phyloP scores from a whole-genome alignment of 371 early-diverging fungal genomes.

The Nematocida sp. region DNA sequence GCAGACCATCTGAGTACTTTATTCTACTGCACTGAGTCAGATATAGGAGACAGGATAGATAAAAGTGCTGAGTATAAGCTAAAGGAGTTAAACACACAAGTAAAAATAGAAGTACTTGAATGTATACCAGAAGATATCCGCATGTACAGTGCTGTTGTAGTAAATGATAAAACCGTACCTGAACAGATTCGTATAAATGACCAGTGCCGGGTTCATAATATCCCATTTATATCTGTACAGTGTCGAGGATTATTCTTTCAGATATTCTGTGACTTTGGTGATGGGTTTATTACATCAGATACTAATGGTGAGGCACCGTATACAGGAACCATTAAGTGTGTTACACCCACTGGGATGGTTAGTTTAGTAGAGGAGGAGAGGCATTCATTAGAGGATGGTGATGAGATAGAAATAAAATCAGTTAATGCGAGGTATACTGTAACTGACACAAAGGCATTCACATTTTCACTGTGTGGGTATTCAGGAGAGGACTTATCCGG shows the following conservation, averaged over 20 bases:
- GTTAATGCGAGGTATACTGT: constrained; percentile 53
- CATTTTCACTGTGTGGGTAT: constrained; percentile 55
- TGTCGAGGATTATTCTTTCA: constrained; percentile 88
- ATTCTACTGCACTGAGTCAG: constrained; percentile 81
- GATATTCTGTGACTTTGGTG: constrained; percentile 92
- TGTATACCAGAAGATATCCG: constrained; percentile 72
- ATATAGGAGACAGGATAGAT: constrained; percentile 85
- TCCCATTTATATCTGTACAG: constrained; percentile 86
- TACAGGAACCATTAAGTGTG: constrained; percentile 84
- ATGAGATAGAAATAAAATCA: constrained; percentile 63
- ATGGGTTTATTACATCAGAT: constrained; percentile 80
- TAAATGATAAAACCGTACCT: constrained; percentile 76
- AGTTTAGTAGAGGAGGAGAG: constrained; percentile 66
- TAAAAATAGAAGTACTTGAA: constrained; percentile 68
- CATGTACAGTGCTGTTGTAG: constrained; percentile 79
- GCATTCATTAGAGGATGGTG: constrained; percentile 69
- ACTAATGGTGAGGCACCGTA: constrained; percentile 86
- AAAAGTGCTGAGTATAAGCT: constrained; percentile 76
- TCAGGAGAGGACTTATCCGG: constrained; percentile 48
- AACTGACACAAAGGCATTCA: constrained; percentile 58
- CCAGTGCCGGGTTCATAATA: constrained; percentile 77
- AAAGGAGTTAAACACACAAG: constrained; percentile 93
- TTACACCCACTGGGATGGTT: constrained; percentile 73
- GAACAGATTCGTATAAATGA: constrained; percentile 83
- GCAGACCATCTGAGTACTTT: constrained; percentile 84